A percentile compares a stretch with the other conserved stretches of the same genome.
These are phyloP conservation scores for Pythium vanterpoolii DNA, from an alignment of 352 stramenopile genomes.

Conservation along the genomic window DNA sequence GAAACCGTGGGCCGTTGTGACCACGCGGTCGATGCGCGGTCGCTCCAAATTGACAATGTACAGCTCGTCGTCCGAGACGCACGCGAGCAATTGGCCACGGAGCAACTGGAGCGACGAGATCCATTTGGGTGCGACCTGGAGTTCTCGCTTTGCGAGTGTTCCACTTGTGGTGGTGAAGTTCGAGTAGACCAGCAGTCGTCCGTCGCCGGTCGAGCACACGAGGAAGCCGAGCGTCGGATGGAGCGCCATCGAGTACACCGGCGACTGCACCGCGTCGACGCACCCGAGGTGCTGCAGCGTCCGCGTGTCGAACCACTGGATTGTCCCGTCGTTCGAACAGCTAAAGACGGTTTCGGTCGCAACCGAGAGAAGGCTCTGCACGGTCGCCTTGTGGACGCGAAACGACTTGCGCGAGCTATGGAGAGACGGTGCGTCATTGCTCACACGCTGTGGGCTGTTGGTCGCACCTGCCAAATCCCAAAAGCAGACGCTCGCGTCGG, in stretches of 20 bases:
- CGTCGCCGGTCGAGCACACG: slow-evolving; percentile 67
- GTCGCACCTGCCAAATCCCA: slow-evolving; percentile 29
- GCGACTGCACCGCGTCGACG: slow-evolving; percentile 39
- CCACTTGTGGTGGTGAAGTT: slow-evolving; percentile 10
- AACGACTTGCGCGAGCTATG: slow-evolving; percentile 20
- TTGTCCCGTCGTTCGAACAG: slow-evolving; percentile 70
- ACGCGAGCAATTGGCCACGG: slow-evolving; percentile 36
- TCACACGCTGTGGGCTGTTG: background rate
- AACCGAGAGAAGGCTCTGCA: slow-evolving; percentile 43
- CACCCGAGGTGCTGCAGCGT: slow-evolving; percentile 42
- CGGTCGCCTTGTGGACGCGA: slow-evolving; percentile 44
- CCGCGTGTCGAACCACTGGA: slow-evolving; percentile 58
- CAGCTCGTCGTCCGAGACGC: slow-evolving; percentile 53
- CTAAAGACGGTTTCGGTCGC: slow-evolving; percentile 37
- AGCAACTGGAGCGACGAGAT: slow-evolving; percentile 58
- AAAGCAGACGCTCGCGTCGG: slow-evolving; percentile 56
- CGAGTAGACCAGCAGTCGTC: slow-evolving; percentile 45
- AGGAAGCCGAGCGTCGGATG: slow-evolving; percentile 29
- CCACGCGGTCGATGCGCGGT: slow-evolving; percentile 31
- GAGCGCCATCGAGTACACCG: slow-evolving; percentile 48
- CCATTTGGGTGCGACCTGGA: slow-evolving; percentile 48
- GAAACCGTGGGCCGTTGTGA: slow-evolving; percentile 56
- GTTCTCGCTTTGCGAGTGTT: slow-evolving; percentile 26
- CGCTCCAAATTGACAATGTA: slow-evolving; percentile 51
- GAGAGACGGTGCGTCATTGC: background rate